A percentile compares a stretch with the other conserved stretches of the same genome.
Evolutionary conservation across 768 basidiomycete species (phyloP).

Genomic region (Pisolithus albus): DNA sequence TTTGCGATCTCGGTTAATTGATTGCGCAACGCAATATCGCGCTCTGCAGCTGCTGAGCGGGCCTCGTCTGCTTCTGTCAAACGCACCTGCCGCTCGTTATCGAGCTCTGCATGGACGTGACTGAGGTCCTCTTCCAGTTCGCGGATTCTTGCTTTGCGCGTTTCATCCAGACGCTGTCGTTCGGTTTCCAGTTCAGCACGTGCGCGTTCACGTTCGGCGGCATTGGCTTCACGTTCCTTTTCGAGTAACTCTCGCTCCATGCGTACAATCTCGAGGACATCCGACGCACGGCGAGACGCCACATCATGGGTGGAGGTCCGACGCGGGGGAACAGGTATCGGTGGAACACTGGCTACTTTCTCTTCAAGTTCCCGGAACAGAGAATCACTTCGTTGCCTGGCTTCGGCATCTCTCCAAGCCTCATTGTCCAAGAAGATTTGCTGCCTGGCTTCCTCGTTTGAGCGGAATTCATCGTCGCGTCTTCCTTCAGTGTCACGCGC

Average conservation of each 20-base stretch:
- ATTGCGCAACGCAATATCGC: constrained; percentile 55
- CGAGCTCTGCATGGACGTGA: constrained; percentile 36
- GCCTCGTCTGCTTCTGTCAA: constrained; percentile 55
- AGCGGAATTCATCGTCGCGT: constrained; percentile 58
- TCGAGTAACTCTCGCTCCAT: constrained; percentile 54
- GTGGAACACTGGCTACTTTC: constrained; percentile 17
- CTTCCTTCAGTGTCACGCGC: constrained; percentile 55
- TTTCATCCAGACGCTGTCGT: constrained; percentile 73
- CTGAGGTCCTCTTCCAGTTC: no score
- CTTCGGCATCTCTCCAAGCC: constrained; percentile 49
- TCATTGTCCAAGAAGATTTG: constrained; percentile 20
- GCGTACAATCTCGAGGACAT: constrained; percentile 50
- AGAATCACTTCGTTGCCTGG: constrained; percentile 31
- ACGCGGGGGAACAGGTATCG: constrained; percentile 14
- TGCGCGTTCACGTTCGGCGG: constrained; percentile 48
- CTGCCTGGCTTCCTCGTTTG: constrained; percentile 35
- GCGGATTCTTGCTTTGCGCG: constrained; percentile 53
- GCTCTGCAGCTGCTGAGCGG: constrained; percentile 54
- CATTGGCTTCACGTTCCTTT: constrained; percentile 48
- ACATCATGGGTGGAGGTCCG: constrained; percentile 43
- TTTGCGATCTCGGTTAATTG: no score
- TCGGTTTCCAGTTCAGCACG: constrained; percentile 18
- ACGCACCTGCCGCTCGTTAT: constrained; percentile 53
- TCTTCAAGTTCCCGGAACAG: constrained; percentile 24
- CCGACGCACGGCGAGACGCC: constrained; percentile 47